Conservation (phyloP, 1,284 basidiomycete species). For the Ustilago bromivora region DNA sequence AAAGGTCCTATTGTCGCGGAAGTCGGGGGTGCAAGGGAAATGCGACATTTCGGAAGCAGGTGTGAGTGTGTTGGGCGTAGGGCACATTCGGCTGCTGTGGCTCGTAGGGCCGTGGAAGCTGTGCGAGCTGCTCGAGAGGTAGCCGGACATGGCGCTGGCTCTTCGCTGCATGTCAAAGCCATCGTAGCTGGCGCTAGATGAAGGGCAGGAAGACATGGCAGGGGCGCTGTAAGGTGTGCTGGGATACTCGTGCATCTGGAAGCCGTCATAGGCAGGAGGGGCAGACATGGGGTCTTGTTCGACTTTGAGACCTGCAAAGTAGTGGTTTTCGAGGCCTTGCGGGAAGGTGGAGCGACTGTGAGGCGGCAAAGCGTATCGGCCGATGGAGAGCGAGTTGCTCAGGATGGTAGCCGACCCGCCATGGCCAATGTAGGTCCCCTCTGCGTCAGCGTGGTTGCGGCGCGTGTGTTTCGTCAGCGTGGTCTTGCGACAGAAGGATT, state of each 20-base stretch:
- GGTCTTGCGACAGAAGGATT: slow-evolving; percentile 70
- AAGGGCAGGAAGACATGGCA: slow-evolving; percentile 37
- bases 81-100: slow-evolving; percentile 25
- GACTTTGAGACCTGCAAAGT: slow-evolving; percentile 26
- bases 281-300: slow-evolving; percentile 14
- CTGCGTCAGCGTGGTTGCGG: slow-evolving; percentile 61
- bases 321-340: slow-evolving; percentile 39
- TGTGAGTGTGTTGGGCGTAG: slow-evolving; percentile 31
- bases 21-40: slow-evolving; percentile 43
- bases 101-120: slow-evolving; percentile 31
- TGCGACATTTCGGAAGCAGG: slow-evolving; percentile 29
- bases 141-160: slow-evolving; percentile 28
- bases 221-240: slow-evolving; percentile 31
- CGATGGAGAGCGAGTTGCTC: slow-evolving; percentile 48
- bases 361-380: slow-evolving; percentile 34
- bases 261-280: slow-evolving; percentile 15
- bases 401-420: slow-evolving; percentile 32
- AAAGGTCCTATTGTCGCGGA: slow-evolving; percentile 22
- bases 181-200: slow-evolving; percentile 25
- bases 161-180: slow-evolving; percentile 28
- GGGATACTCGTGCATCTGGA: slow-evolving; percentile 28
- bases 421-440: slow-evolving; percentile 25
- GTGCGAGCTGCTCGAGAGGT: slow-evolving; percentile 26
- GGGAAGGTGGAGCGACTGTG: slow-evolving; percentile 43
- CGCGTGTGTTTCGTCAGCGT: slow-evolving; percentile 71